These are phyloP conservation scores for Eutrema yunnanense DNA, from an alignment of 345 rosid genomes.

Conservation along the genomic window DNA sequence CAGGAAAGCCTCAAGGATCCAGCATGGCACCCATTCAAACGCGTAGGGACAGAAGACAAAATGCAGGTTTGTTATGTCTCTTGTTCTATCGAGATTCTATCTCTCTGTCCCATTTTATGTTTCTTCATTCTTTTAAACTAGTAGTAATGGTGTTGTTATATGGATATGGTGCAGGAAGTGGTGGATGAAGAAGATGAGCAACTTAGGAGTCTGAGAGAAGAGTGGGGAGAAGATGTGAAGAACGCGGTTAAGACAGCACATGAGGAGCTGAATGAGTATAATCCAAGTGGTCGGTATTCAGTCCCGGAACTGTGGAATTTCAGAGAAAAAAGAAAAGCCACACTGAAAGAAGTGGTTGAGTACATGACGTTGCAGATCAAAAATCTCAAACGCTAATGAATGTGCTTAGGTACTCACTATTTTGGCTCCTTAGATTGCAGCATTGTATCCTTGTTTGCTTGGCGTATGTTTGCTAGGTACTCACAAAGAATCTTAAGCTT, in stretches of 20 bases:
- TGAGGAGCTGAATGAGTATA: slow-evolving; percentile 65
- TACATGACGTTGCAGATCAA: slow-evolving; percentile 38
- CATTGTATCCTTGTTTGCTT: neutral
- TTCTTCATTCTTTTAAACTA: neutral
- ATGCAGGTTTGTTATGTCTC: slow-evolving; percentile 8
- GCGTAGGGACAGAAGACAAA: slow-evolving; percentile 32
- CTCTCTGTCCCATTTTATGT: neutral
- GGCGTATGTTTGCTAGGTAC: too few species aligned
- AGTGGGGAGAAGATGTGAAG: slow-evolving; percentile 57
- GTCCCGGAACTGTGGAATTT: slow-evolving; percentile 58
- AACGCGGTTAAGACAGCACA: slow-evolving; percentile 54
- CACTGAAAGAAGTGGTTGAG: slow-evolving; percentile 68
- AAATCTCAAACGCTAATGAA: slow-evolving; percentile 43
- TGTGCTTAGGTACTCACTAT: neutral
- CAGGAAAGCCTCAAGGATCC: slow-evolving; percentile 55
- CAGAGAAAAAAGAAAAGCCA: slow-evolving; percentile 65
- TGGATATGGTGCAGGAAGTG: slow-evolving; percentile 49
- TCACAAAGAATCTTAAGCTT: too few species aligned
- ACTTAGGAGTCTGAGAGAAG: slow-evolving; percentile 43
- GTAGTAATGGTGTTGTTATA: neutral
- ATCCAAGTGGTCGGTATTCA: slow-evolving; percentile 67
- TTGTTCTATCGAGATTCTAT: neutral
- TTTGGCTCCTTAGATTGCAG: neutral
- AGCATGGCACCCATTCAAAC: slow-evolving; percentile 64
- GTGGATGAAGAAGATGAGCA: slow-evolving; percentile 68